These are phyloP conservation scores for Fraxinus albicans DNA, from an alignment of 305 asterid genomes.

Conservation along the genomic window DNA sequence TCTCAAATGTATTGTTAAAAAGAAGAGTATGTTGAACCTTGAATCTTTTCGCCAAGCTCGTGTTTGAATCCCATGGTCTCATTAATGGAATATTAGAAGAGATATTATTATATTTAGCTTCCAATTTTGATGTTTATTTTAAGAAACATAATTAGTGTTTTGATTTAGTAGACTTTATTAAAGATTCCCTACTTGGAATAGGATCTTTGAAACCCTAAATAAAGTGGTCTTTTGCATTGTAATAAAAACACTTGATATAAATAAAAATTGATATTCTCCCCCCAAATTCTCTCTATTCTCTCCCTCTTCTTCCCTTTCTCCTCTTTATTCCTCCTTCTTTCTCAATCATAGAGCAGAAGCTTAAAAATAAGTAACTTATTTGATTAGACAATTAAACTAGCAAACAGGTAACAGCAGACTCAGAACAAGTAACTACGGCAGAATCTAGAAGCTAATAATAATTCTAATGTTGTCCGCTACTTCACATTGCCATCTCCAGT, in stretches of 20 bases:
- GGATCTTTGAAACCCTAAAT: not conserved
- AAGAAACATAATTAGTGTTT: not conserved
- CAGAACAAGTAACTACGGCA: not conserved
- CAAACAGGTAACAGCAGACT: not conserved
- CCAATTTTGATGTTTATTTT: not conserved
- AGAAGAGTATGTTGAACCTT: not conserved
- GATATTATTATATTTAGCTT: not conserved
- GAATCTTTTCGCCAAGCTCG: not conserved
- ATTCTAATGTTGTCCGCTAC: conserved; percentile 1
- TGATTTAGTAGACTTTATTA: not conserved
- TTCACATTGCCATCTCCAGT: conserved; percentile 21
- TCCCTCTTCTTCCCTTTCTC: not conserved
- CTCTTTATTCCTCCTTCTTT: not conserved
- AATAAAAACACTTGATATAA: no score
- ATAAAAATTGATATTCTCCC: not conserved
- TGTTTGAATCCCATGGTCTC: not conserved
- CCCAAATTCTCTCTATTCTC: not conserved
- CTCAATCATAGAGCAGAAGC: not conserved
- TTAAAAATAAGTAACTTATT: conserved; percentile 11
- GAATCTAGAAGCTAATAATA: conserved; percentile 13
- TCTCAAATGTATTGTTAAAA: not conserved
- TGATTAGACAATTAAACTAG: not conserved
- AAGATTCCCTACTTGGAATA: not conserved
- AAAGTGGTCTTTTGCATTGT: not conserved
- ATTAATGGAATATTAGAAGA: not conserved